phyloP scores from a whole-genome alignment of 768 basidiomycete species.

The Tricholoma hemisulphureum region DNA sequence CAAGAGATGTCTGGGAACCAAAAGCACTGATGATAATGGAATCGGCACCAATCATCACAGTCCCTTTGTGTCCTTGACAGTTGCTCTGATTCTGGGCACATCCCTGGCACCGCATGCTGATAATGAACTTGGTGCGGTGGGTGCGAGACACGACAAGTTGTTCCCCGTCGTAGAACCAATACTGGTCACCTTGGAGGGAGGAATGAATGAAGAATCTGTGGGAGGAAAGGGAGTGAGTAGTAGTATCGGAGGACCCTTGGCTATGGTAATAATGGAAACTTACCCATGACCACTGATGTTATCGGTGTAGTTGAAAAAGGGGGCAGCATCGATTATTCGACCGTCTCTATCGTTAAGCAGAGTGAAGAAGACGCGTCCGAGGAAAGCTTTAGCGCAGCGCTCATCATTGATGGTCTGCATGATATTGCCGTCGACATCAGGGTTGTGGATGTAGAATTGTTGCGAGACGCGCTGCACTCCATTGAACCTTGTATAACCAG shows the following conservation, averaged over 20 bases:
- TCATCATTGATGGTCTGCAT: conserved; percentile 8
- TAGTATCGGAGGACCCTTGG: not conserved
- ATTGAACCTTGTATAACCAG: conserved; percentile 9
- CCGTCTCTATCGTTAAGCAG: conserved; percentile 13
- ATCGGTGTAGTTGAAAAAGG: conserved; percentile 4
- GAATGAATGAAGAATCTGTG: conserved; percentile 7
- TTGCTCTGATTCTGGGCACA: too few species aligned
- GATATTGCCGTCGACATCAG: conserved; percentile 1
- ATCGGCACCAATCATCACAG: not conserved
- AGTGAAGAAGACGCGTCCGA: conserved; percentile 16
- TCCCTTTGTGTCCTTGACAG: not conserved
- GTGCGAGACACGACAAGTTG: not conserved
- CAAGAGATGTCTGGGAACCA: not conserved
- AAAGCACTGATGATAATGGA: not conserved
- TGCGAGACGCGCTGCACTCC: conserved; percentile 11
- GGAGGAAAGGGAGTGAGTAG: too few species aligned
- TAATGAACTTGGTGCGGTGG: conserved; percentile 4
- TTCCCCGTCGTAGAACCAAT: conserved; percentile 4
- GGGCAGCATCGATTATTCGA: conserved; percentile 9
- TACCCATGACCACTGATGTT: conserved; percentile 7
- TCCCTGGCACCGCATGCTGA: not conserved
- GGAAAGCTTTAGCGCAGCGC: not conserved
- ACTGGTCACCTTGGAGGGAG: not conserved
- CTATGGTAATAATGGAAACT: not conserved
- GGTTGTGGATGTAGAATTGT: conserved; percentile 19